Evolutionary conservation across 1,284 basidiomycete genomes (phyloP).

Genomic region (Irpex sp.): DNA sequence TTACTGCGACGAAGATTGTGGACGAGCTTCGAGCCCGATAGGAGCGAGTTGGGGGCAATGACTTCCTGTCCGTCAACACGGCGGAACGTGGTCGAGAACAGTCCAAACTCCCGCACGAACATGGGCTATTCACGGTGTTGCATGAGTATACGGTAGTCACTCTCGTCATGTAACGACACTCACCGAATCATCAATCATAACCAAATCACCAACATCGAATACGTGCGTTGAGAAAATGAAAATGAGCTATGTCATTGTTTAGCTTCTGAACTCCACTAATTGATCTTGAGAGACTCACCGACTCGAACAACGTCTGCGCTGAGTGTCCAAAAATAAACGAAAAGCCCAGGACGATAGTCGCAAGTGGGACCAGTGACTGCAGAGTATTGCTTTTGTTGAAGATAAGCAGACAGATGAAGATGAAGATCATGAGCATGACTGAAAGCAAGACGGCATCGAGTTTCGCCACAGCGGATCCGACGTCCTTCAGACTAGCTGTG

Average conservation of each 20-base stretch:
- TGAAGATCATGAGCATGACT: conserved; percentile 55
- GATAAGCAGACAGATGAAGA: conserved; percentile 77
- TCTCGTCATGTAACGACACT: conserved; percentile 12
- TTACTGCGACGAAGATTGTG: conserved; percentile 75
- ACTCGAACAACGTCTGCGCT: conserved; percentile 79
- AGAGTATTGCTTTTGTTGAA: conserved; percentile 72
- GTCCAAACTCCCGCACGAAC: conserved; percentile 74
- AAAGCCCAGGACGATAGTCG: conserved; percentile 77
- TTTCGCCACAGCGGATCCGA: conserved; percentile 70
- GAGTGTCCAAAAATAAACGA: conserved; percentile 84
- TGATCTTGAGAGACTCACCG: conserved; percentile 37
- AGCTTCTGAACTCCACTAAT: not conserved
- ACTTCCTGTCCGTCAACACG: conserved; percentile 79
- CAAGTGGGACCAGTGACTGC: conserved; percentile 77
- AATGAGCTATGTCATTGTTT: conserved; percentile 45
- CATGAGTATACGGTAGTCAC: no score
- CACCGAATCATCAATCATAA: conserved; percentile 74
- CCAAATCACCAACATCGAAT: conserved; percentile 75
- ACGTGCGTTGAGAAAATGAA: conserved; percentile 85
- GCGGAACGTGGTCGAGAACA: conserved; percentile 79
- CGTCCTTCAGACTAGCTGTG: conserved; percentile 71
- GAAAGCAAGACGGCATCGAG: conserved; percentile 70
- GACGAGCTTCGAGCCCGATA: conserved; percentile 71
- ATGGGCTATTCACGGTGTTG: conserved; percentile 33
- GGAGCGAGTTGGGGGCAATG: conserved; percentile 77